These are phyloP conservation scores for Penicillium silybi DNA, from an alignment of 495 filamentous ascomycete species.

Conservation along the genomic window DNA sequence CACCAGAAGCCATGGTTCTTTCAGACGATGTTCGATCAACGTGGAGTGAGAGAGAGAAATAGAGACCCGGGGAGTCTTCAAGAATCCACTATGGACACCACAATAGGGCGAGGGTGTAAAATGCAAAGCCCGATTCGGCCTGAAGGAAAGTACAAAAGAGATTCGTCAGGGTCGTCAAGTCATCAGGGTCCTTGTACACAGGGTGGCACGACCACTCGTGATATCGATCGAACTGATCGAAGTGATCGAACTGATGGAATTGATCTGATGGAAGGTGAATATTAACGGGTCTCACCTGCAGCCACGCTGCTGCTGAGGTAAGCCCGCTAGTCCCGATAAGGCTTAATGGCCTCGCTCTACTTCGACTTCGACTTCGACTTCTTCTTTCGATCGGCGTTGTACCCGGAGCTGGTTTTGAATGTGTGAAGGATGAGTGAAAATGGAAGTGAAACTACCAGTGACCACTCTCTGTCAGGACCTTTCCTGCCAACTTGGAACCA, in stretches of 20 bases:
- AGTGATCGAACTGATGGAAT: neutral
- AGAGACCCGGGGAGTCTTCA: neutral
- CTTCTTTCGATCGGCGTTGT: neutral
- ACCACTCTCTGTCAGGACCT: too few relatives aligned
- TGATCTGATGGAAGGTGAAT: neutral
- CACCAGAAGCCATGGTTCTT: constrained; percentile 15
- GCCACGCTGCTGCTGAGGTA: constrained; percentile 9
- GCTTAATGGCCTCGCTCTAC: constrained; percentile 5
- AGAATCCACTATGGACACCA: constrained; percentile 1
- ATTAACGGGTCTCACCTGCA: constrained; percentile 14
- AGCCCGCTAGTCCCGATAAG: constrained; percentile 7
- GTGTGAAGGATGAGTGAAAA: too few relatives aligned
- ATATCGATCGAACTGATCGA: neutral
- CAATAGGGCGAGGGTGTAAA: constrained; percentile 7
- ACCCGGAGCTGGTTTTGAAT: neutral
- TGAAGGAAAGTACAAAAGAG: constrained; percentile 38
- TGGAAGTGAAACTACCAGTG: too few relatives aligned
- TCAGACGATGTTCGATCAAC: neutral
- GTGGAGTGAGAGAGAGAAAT: neutral
- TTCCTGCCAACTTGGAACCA: neutral
- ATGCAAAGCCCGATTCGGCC: constrained; percentile 12
- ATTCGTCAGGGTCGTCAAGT: constrained; percentile 48
- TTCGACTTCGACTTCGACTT: neutral
- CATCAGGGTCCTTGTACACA: constrained; percentile 29
- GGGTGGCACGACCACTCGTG: constrained; percentile 7